phyloP scores from a whole-genome alignment of 2,329 filamentous ascomycete species.

The Epichloe hybrida region DNA sequence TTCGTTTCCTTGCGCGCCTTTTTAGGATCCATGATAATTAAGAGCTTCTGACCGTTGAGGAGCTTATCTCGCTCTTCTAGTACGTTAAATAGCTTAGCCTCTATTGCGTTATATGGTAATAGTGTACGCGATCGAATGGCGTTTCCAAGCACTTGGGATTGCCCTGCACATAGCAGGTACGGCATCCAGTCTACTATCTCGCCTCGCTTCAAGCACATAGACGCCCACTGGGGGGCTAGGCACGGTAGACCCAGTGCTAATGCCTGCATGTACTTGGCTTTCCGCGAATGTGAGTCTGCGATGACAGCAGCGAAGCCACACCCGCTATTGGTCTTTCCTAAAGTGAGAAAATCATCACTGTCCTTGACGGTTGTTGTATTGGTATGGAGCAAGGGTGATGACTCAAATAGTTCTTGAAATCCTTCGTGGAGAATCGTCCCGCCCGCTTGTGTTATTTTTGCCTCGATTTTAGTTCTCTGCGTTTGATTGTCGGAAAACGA shows the following conservation, averaged over 20 bases:
- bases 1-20: constrained; percentile 49
- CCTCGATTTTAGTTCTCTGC: constrained; percentile 36
- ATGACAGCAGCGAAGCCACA: constrained; percentile 75
- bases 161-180: constrained; percentile 76
- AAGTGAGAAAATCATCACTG: constrained; percentile 27
- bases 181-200: constrained; percentile 58
- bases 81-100: constrained; percentile 42
- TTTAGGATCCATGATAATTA: constrained; percentile 50
- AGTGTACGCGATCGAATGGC: constrained; percentile 65
- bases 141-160: constrained; percentile 62
- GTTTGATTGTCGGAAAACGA: constrained; percentile 43
- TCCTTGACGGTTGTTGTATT: constrained; percentile 18
- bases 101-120: constrained; percentile 41
- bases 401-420: constrained; percentile 69
- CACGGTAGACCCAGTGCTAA: constrained; percentile 82
- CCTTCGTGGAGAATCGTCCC: constrained; percentile 59
- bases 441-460: constrained; percentile 55
- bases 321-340: constrained; percentile 38
- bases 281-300: constrained; percentile 72
- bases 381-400: constrained; percentile 20
- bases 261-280: constrained; percentile 88
- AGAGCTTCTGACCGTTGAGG: constrained; percentile 49
- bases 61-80: constrained; percentile 48
- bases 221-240: constrained; percentile 67
- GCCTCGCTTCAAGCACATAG: constrained; percentile 50